Conservation (phyloP, 2,329 filamentous ascomycete genomes). For the Sporothrix phasma region DNA sequence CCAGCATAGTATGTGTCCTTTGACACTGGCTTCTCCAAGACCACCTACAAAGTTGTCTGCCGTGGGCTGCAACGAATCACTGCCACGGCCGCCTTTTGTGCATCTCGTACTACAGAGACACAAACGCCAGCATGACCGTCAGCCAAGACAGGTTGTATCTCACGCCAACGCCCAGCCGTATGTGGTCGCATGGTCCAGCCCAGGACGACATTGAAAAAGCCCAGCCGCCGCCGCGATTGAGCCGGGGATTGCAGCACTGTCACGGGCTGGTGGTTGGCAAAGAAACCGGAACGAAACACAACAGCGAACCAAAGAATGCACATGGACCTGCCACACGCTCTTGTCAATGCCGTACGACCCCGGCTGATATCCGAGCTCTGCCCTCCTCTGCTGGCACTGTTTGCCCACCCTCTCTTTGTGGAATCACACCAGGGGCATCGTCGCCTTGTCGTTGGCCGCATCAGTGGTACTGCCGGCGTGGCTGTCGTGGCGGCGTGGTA, state of each 20-base stretch:
- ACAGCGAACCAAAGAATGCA: conserved; percentile 25
- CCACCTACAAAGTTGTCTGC: neutral
- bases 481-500: neutral
- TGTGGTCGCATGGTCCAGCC: conserved; percentile 81
- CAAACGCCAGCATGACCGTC: conserved; percentile 13
- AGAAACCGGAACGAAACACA: neutral
- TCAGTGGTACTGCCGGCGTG: neutral
- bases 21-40: neutral
- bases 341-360: conserved; percentile 58
- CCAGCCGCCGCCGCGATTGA: conserved; percentile 66
- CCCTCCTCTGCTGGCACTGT: too few species aligned
- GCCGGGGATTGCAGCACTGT: conserved; percentile 67
- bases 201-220: conserved; percentile 75
- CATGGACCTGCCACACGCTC: conserved; percentile 61
- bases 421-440: neutral
- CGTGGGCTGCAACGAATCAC: neutral
- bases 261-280: neutral
- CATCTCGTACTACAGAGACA: neutral
- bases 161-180: conserved; percentile 75
- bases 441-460: neutral
- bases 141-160: conserved; percentile 92
- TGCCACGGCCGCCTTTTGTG: neutral
- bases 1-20: too few species aligned
- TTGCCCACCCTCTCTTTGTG: too few species aligned
- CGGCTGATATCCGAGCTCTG: conserved; percentile 52